A percentile compares a stretch with the other conserved stretches of the same genome.
These are phyloP conservation scores for Globisporangium iwayamae DNA, from an alignment of 352 stramenopile genomes.

Conservation along the genomic window DNA sequence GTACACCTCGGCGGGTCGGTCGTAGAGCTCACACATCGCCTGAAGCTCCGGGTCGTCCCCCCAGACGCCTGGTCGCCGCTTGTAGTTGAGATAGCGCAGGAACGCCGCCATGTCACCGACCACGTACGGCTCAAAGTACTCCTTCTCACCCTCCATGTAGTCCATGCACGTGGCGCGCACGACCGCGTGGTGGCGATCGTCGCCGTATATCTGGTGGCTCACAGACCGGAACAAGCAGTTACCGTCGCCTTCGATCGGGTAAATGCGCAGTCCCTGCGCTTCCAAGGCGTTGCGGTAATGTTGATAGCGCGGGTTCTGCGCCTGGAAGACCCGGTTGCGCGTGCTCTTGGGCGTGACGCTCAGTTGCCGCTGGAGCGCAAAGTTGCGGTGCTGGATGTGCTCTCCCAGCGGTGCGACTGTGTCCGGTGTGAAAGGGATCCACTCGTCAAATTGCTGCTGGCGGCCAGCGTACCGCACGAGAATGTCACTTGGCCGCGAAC, in stretches of 20 bases:
- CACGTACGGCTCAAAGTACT: slow-evolving; percentile 92
- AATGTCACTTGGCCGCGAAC: slow-evolving; percentile 34
- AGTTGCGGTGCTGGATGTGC: slow-evolving; percentile 33
- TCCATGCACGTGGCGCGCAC: slow-evolving; percentile 91
- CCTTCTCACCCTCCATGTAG: slow-evolving; percentile 93
- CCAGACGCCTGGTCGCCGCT: slow-evolving; percentile 89
- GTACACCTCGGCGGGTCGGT: slow-evolving; percentile 89
- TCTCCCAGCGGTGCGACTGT: slow-evolving; percentile 57
- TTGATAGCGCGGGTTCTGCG: slow-evolving; percentile 68
- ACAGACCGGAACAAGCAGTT: slow-evolving; percentile 98
- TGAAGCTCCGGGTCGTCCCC: slow-evolving; percentile 96
- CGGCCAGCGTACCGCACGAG: slow-evolving; percentile 67
- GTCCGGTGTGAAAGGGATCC: slow-evolving; percentile 57
- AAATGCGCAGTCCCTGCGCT: slow-evolving; percentile 40
- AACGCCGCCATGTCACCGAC: slow-evolving; percentile 88
- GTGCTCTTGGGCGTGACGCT: slow-evolving; percentile 31
- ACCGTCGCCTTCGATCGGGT: slow-evolving; percentile 90
- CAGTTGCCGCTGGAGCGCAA: slow-evolving; percentile 39
- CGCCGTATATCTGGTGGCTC: slow-evolving; percentile 95
- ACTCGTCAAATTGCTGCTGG: slow-evolving; percentile 68
- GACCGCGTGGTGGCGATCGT: slow-evolving; percentile 87
- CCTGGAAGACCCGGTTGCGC: slow-evolving; percentile 58
- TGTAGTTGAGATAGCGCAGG: slow-evolving; percentile 87
- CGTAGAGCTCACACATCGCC: slow-evolving; percentile 93
- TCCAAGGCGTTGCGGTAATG: slow-evolving; percentile 64